A percentile compares a stretch with the other conserved stretches of the same genome.
Conservation (phyloP, 495 filamentous ascomycete species). For the Neurospora sp. region DNA sequence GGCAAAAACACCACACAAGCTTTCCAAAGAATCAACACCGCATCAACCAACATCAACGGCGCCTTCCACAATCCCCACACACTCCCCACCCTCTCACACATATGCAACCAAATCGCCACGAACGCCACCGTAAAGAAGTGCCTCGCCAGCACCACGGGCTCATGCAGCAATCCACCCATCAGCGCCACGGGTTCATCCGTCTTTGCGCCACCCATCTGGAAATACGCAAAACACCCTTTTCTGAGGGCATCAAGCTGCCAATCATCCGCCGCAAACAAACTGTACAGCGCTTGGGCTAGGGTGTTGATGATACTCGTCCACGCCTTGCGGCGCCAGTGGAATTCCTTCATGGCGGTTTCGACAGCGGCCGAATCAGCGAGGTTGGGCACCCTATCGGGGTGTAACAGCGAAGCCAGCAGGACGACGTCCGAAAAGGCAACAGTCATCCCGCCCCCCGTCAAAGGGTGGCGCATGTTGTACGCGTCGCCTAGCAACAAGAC, state of each 20-base stretch:
- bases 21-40: slow-evolving; percentile 67
- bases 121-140: slow-evolving; percentile 95
- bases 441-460: slow-evolving; percentile 94
- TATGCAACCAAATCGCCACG: slow-evolving; percentile 73
- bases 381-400: slow-evolving; percentile 52
- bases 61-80: slow-evolving; percentile 40
- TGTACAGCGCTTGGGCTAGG: slow-evolving; percentile 83
- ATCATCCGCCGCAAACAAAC: slow-evolving; percentile 81
- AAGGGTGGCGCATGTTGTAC: slow-evolving; percentile 92
- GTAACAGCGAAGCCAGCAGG: slow-evolving; percentile 59
- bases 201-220: slow-evolving; percentile 55
- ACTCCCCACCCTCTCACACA: slow-evolving; percentile 29
- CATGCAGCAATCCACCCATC: slow-evolving; percentile 71
- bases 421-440: slow-evolving; percentile 86
- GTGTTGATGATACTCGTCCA: slow-evolving; percentile 88
- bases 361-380: slow-evolving; percentile 59
- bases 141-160: slow-evolving; percentile 68
- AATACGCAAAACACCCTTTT: slow-evolving; percentile 72
- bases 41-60: slow-evolving; percentile 50
- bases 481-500: slow-evolving; percentile 82
- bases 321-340: slow-evolving; percentile 82
- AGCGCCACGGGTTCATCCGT: slow-evolving; percentile 71
- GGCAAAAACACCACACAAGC: slow-evolving; percentile 85
- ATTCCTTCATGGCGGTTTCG: slow-evolving; percentile 55
- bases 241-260: slow-evolving; percentile 39